These are phyloP conservation scores for Sordariomycetes sp. DNA, from an alignment of 2,329 filamentous ascomycete species.

Conservation along the genomic window DNA sequence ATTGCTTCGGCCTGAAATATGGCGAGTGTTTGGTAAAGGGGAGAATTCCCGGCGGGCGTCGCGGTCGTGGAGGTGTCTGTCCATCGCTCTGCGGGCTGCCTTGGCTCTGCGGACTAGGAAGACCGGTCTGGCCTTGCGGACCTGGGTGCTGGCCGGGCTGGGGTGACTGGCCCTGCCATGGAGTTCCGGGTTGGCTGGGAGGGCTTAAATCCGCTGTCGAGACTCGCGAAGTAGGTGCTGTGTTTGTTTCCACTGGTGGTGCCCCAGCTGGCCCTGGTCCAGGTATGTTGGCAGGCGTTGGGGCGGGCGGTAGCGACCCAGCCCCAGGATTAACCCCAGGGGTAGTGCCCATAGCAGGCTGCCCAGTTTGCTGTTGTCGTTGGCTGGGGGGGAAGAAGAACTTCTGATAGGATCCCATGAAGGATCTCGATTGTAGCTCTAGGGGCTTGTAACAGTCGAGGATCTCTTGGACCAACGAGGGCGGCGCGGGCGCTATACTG, in stretches of 20 bases:
- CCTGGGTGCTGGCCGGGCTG: not conserved
- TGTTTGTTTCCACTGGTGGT: too few species aligned
- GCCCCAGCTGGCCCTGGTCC: too few species aligned
- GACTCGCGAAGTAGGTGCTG: too few species aligned
- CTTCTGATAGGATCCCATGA: constrained; percentile 24
- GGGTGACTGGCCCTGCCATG: constrained; percentile 2
- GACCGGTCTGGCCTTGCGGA: constrained; percentile 7
- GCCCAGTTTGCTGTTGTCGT: constrained; percentile 4
- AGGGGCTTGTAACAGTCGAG: constrained; percentile 28
- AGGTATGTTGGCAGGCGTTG: too few species aligned
- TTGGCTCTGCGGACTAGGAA: constrained; percentile 24
- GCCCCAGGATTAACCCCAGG: not conserved
- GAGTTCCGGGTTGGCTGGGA: constrained; percentile 13
- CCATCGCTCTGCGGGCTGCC: constrained; percentile 15
- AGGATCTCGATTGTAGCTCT: constrained; percentile 27
- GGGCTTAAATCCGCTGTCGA: constrained; percentile 11
- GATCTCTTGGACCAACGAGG: constrained; percentile 25
- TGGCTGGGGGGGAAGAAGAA: constrained; percentile 18
- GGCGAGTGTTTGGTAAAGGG: constrained; percentile 27
- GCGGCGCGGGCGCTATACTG: constrained; percentile 25
- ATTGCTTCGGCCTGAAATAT: constrained; percentile 22
- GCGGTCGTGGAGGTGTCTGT: constrained; percentile 6
- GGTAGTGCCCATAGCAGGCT: not conserved
- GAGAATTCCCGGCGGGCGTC: constrained; percentile 19
- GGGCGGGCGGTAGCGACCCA: not conserved